Percentiles rank a stretch among this genome's conserved stretches.
Conservation (phyloP, 306 rosid genomes). For the Acacia melanoxylon region DNA sequence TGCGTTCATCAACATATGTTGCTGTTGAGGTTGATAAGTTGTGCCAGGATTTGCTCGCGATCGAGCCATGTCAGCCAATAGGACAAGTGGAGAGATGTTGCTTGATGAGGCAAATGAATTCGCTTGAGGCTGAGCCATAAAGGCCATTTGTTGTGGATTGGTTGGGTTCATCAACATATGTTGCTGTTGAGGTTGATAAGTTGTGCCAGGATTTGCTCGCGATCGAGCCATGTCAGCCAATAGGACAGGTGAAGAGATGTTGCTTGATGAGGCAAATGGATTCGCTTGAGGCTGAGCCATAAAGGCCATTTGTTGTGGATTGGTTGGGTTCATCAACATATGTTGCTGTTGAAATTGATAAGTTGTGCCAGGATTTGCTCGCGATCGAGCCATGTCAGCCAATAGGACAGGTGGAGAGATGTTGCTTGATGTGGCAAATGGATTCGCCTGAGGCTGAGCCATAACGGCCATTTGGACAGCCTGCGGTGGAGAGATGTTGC, state of each 20-base stretch:
- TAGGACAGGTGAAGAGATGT: too few relatives aligned
- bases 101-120: too few relatives aligned
- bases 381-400: too few relatives aligned
- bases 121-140: too few relatives aligned
- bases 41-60: conserved; percentile 89
- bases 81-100: too few relatives aligned
- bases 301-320: conserved; percentile 57
- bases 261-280: too few relatives aligned
- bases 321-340: conserved; percentile 66
- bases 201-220: conserved; percentile 87
- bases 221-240: too few relatives aligned
- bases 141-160: conserved; percentile 59
- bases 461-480: conserved; percentile 68
- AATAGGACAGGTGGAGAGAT: too few relatives aligned
- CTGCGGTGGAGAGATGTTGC: conserved; percentile 16
- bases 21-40: conserved; percentile 59
- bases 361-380: conserved; percentile 84
- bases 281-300: too few relatives aligned
- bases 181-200: conserved; percentile 56
- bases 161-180: conserved; percentile 70
- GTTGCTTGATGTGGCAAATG: too few relatives aligned
- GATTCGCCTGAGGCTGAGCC: too few relatives aligned
- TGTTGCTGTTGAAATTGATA: conserved; percentile 61
- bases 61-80: too few relatives aligned
- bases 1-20: conserved; percentile 64